These are phyloP conservation scores for Trichoderma virens DNA, from an alignment of 495 filamentous ascomycete genomes.

Conservation along the genomic window DNA sequence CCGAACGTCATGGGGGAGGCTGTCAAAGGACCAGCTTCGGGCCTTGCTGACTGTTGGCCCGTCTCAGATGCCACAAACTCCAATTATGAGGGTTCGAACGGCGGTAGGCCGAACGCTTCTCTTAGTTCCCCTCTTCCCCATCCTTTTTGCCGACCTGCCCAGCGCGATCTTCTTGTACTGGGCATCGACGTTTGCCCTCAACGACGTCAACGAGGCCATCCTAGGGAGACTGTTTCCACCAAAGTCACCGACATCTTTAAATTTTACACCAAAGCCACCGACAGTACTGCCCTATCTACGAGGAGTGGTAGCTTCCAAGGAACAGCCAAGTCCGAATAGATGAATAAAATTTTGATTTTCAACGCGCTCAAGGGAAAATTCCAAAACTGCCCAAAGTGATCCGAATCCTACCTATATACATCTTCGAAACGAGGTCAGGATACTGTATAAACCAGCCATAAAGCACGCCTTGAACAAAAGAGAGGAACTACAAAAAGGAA, in stretches of 20 bases:
- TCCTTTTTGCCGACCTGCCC: neutral
- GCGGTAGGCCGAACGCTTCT: slow-evolving; percentile 10
- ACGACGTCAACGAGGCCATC: slow-evolving; percentile 3
- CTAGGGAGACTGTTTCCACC: neutral
- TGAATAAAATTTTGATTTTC: slow-evolving; percentile 6
- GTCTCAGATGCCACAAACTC: slow-evolving; percentile 24
- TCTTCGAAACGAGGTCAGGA: neutral
- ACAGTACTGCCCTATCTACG: neutral
- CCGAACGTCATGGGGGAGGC: neutral
- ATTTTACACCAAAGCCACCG: neutral
- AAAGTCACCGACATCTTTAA: neutral
- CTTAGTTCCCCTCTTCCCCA: slow-evolving; percentile 8
- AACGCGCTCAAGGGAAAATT: slow-evolving; percentile 12
- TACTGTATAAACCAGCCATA: neutral
- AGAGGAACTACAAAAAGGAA: neutral
- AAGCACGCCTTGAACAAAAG: neutral
- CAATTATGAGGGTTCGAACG: slow-evolving; percentile 14
- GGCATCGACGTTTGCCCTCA: slow-evolving; percentile 4
- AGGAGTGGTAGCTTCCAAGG: neutral
- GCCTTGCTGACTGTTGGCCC: slow-evolving; percentile 10
- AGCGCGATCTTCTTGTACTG: slow-evolving; percentile 12
- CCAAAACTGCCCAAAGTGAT: slow-evolving; percentile 16
- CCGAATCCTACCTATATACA: slow-evolving; percentile 8
- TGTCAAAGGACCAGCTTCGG: slow-evolving; percentile 6
- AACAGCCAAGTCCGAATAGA: slow-evolving; percentile 7